Evolutionary conservation across 371 early-diverging fungal species (phyloP).

Genomic region (Lichtheimia ornata): DNA sequence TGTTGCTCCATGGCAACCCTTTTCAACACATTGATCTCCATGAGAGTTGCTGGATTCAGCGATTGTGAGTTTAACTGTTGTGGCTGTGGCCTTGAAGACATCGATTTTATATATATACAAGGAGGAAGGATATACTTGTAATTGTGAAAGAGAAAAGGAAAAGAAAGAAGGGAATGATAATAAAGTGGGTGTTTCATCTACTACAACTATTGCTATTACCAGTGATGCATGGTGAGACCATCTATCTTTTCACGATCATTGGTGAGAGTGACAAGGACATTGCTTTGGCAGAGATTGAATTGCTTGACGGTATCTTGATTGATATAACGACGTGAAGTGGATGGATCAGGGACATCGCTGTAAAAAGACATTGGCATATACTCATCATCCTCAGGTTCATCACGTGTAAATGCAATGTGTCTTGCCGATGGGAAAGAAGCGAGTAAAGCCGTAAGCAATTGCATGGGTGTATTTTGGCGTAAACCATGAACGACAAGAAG

Average conservation of each 20-base stretch:
- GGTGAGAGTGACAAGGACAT: constrained; percentile 13
- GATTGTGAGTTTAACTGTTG: constrained; percentile 11
- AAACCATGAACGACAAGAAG: constrained; percentile 18
- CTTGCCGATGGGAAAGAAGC: constrained; percentile 14
- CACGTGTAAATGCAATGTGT: constrained; percentile 19
- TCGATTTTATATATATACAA: background rate
- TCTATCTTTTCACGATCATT: constrained; percentile 22
- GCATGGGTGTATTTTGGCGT: constrained; percentile 20
- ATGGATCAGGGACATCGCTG: constrained; percentile 2
- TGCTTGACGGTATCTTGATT: constrained; percentile 12
- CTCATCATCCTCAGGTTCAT: constrained; percentile 19
- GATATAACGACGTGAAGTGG: constrained; percentile 3
- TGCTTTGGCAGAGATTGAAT: constrained; percentile 17
- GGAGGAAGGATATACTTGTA: background rate
- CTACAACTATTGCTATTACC: constrained; percentile 12
- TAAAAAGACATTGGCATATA: constrained; percentile 13
- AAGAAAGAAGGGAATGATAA: background rate
- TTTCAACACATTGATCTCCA: constrained; percentile 33
- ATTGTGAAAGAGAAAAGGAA: background rate
- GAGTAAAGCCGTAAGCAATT: constrained; percentile 14
- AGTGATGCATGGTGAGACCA: constrained; percentile 20
- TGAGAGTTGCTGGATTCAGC: constrained; percentile 25
- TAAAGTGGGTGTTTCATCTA: no score
- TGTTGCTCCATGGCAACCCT: constrained; percentile 25
- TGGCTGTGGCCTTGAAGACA: background rate